Evolutionary conservation across 148 eudicot species (phyloP).

Genomic region (Bassia scoparia): DNA sequence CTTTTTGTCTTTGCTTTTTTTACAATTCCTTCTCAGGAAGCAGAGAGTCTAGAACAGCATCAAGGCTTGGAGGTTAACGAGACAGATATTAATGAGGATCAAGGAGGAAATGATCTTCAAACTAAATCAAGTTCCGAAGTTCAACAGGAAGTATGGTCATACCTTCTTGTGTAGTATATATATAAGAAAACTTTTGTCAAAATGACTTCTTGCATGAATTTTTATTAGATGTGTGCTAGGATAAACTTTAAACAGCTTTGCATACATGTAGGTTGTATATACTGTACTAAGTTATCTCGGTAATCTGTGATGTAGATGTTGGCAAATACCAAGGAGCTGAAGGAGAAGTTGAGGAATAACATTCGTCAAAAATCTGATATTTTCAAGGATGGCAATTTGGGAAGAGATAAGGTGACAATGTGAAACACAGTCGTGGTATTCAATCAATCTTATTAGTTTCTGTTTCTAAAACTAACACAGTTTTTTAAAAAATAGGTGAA

Average conservation of each 20-base stretch:
- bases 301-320: constrained; percentile 25
- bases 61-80: constrained; percentile 10
- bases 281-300: neutral
- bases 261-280: neutral
- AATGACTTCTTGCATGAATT: neutral
- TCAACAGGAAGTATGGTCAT: constrained; percentile 50
- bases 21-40: constrained; percentile 3
- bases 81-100: neutral
- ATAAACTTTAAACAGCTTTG: neutral
- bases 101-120: neutral
- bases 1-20: neutral
- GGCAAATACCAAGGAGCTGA: constrained; percentile 64
- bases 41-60: neutral
- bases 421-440: too few species aligned
- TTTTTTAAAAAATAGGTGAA: constrained; percentile 41
- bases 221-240: neutral
- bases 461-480: neutral
- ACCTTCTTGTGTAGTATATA: constrained; percentile 1
- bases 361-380: constrained; percentile 66
- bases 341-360: constrained; percentile 49
- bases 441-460: neutral
- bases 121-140: constrained; percentile 17
- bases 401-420: constrained; percentile 69
- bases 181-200: constrained; percentile 21
- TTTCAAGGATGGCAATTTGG: constrained; percentile 51